phyloP scores from a whole-genome alignment of 257 asterid species.

The Solanum okadae region DNA sequence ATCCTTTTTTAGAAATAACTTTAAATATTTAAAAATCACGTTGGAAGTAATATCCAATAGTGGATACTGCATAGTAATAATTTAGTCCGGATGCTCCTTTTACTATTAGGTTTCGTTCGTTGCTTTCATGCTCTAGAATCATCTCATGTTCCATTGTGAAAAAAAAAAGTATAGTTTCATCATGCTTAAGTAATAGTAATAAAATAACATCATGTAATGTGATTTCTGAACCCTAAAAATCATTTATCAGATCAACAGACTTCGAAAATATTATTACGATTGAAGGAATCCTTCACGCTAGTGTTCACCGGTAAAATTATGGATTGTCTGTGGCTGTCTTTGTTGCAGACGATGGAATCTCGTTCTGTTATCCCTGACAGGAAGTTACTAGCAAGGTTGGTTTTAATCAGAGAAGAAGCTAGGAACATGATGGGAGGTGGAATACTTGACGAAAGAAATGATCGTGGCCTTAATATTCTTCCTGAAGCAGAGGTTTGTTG shows the following conservation, averaged over 20 bases:
- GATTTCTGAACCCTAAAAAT: neutral
- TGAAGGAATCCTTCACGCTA: neutral
- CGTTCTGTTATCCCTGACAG: slow-evolving; percentile 76
- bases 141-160: neutral
- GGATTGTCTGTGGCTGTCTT: slow-evolving; percentile 11
- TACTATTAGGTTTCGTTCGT: neutral
- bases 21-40: neutral
- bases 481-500: slow-evolving; percentile 85
- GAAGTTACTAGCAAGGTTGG: slow-evolving; percentile 93
- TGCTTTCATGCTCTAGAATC: neutral
- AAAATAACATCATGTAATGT: neutral
- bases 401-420: slow-evolving; percentile 95
- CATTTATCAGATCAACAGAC: neutral
- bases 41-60: neutral
- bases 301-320: neutral
- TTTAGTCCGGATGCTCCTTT: neutral
- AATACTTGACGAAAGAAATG: slow-evolving; percentile 86
- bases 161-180: neutral
- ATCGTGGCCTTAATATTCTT: slow-evolving; percentile 77
- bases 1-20: neutral
- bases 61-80: neutral
- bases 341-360: slow-evolving; percentile 76
- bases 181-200: neutral
- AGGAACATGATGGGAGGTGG: slow-evolving; percentile 99
- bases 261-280: neutral